These are phyloP conservation scores for Plasmopara viticola DNA, from an alignment of 352 stramenopile species.

Conservation along the genomic window DNA sequence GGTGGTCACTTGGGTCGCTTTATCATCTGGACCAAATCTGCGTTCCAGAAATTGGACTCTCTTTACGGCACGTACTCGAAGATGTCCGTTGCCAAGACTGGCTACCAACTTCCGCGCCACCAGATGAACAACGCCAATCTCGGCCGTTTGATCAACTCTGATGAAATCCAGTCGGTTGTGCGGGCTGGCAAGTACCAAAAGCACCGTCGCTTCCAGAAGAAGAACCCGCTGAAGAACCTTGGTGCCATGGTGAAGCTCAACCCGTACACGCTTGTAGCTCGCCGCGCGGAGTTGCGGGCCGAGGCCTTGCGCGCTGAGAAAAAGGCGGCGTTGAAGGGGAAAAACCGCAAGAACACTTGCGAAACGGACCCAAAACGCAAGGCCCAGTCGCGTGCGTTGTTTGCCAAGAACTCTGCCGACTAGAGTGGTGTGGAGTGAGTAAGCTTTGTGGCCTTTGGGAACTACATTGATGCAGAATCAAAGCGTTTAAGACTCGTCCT, in stretches of 20 bases:
- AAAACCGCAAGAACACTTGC: constrained; percentile 86
- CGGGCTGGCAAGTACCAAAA: constrained; percentile 91
- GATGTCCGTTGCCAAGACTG: constrained; percentile 87
- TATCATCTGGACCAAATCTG: constrained; percentile 97
- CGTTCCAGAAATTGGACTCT: constrained; percentile 95
- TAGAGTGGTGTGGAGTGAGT: constrained; percentile 7
- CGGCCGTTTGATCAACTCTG: constrained; percentile 98
- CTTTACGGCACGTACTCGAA: constrained; percentile 95
- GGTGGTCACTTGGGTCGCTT: constrained; percentile 98
- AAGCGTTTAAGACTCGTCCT: neutral
- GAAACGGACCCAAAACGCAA: constrained; percentile 66
- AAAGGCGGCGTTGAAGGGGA: constrained; percentile 71
- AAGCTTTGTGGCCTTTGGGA: neutral
- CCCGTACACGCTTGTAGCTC: constrained; percentile 92
- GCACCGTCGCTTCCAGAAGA: constrained; percentile 91
- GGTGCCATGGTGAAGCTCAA: constrained; percentile 95
- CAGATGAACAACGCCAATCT: constrained; percentile 98
- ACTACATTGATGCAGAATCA: neutral
- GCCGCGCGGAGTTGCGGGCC: constrained; percentile 84
- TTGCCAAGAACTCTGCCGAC: constrained; percentile 76
- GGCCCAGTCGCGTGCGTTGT: constrained; percentile 68
- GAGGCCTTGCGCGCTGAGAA: constrained; percentile 86
- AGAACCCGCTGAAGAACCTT: constrained; percentile 96
- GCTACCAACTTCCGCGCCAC: constrained; percentile 91
- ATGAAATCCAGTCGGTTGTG: constrained; percentile 96